Base-by-base conservation (phyloP, 1,284 basidiomycete genomes). In the Pseudozyma sp. region DNA sequence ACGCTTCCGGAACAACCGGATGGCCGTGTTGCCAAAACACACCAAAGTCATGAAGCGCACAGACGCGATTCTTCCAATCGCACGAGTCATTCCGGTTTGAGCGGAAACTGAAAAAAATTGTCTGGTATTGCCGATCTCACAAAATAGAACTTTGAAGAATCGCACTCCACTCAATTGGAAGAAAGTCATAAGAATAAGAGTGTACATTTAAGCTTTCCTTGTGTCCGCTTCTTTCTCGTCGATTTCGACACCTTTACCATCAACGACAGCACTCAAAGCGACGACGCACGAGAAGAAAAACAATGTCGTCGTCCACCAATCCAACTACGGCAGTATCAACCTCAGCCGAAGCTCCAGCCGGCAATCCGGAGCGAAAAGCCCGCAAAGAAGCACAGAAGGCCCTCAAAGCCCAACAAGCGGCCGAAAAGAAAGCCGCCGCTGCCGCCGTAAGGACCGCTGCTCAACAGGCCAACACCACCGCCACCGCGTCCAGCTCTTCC, bases 321-420 rank as follows among this genome's bases (percentile, higher is more conserved):
- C 31, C 50, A 18, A 44, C 39, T 1, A 9, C 51, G 36, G 14
- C 34, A 45, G 9, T 47, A 7, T 11, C 21, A 10, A 36, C 12
- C 6, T 31, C 52, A 25, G 21, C 44, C 3, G 19, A 52, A 8
- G 16, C 45, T 5, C 10, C 50, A 8, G 52, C 36, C 5, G 53
- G 50, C 25, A 68, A 74, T 34, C 62, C 49, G 36, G 71, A 74
- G 19, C 65, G 71, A 14, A 74, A 74, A 67, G 70, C 72, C 40
- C 45, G 78, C 47, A 58, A 78, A 58, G 76, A 75, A 70, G 65
- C 70, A 34, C 57, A 70, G 70, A 78, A 78, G 47, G 59, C 59
- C 13, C 54, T 52, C 44, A 60, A 64, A 54, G 55, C 59, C 4
- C 39, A 51, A 53, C 58, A 71, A 42, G 58, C 71, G 39, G 54